These are phyloP conservation scores for Scheffersomyces parashehatae DNA, from an alignment of 1,139 yeast species.

Conservation along the genomic window DNA sequence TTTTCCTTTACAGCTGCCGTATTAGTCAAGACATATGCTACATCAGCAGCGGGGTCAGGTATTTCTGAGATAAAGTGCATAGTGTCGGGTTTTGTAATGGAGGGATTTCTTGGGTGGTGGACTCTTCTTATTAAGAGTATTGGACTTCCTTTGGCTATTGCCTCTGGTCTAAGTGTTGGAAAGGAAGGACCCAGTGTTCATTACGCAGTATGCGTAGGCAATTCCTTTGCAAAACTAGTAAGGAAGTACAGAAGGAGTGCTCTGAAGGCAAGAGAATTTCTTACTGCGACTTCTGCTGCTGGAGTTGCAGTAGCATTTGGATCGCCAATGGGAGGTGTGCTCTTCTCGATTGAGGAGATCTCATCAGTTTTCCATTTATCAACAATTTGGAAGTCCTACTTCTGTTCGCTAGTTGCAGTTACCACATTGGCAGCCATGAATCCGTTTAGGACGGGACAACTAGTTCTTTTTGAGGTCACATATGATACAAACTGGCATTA, in stretches of 20 bases:
- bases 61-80: constrained; percentile 96
- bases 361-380: constrained; percentile 69
- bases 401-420: constrained; percentile 87
- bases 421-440: constrained; percentile 73
- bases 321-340: constrained; percentile 72
- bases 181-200: constrained; percentile 89
- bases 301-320: constrained; percentile 79
- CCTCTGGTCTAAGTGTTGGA: constrained; percentile 78
- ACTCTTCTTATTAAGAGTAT: constrained; percentile 76
- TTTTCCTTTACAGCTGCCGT: constrained; percentile 69
- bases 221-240: constrained; percentile 59
- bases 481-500: constrained; percentile 87
- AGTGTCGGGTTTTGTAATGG: constrained; percentile 84
- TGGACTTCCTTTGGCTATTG: constrained; percentile 83
- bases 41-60: constrained; percentile 95
- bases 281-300: constrained; percentile 64
- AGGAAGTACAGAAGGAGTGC: constrained; percentile 45
- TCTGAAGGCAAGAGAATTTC: constrained; percentile 53
- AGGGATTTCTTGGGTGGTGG: constrained; percentile 72
- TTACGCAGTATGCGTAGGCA: constrained; percentile 82
- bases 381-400: constrained; percentile 89
- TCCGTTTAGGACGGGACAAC: constrained; percentile 93
- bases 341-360: constrained; percentile 74
- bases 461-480: constrained; percentile 85
- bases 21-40: constrained; percentile 72